Percentiles rank a stretch among this genome's conserved stretches.
These are phyloP conservation scores for Lachancea cidri DNA, from an alignment of 805 yeast genomes.

Conservation along the genomic window DNA sequence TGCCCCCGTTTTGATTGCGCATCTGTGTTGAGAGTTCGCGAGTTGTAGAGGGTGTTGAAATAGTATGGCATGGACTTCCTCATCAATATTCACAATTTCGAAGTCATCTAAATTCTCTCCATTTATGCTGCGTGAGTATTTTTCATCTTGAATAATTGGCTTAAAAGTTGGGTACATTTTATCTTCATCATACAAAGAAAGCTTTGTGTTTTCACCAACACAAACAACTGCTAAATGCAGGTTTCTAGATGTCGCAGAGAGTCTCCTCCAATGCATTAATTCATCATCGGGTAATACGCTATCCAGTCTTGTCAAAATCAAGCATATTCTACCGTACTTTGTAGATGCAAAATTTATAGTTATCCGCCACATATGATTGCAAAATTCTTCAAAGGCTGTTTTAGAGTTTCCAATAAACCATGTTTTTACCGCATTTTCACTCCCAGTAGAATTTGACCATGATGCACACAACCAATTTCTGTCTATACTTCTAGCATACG, in stretches of 20 bases:
- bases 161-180: conserved; percentile 33
- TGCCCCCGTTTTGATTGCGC: conserved; percentile 69
- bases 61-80: conserved; percentile 52
- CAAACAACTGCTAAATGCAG: conserved; percentile 65
- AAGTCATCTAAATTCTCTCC: conserved; percentile 22
- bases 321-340: conserved; percentile 48
- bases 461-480: conserved; percentile 81
- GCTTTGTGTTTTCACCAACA: conserved; percentile 54
- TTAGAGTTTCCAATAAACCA: conserved; percentile 48
- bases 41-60: conserved; percentile 60
- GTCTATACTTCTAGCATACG: conserved; percentile 78
- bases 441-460: conserved; percentile 85
- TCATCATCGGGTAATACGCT: conserved; percentile 81
- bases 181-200: conserved; percentile 31
- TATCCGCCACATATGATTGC: conserved; percentile 62
- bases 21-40: conserved; percentile 62
- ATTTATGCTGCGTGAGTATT: conserved; percentile 15
- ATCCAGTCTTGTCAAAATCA: conserved; percentile 64
- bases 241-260: conserved; percentile 51
- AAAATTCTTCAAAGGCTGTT: conserved; percentile 46
- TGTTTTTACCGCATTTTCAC: conserved; percentile 52
- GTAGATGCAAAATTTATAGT: conserved; percentile 42
- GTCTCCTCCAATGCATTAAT: conserved; percentile 69
- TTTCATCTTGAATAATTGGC: conserved; percentile 29
- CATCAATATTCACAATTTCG: conserved; percentile 44